Base-by-base conservation (phyloP, 176 grass and related monocot genomes). In the Triticum monococcum region DNA sequence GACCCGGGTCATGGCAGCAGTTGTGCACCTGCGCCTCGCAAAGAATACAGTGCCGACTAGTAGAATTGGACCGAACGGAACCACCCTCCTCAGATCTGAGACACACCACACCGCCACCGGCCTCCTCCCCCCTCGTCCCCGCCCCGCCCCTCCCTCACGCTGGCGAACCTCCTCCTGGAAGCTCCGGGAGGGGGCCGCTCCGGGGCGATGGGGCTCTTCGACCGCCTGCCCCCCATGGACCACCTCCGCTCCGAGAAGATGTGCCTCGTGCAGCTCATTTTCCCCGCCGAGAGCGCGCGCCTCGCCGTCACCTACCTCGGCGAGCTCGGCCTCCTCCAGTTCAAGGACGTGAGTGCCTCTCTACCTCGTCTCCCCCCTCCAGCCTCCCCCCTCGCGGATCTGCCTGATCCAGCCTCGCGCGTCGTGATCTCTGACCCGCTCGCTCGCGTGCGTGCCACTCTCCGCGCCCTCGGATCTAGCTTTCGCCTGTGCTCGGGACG, bases 221-320 rank as follows among this genome's bases (percentile, higher is more conserved):
- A 97, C 64, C 82, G 88, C 31, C 84, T 99, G 30, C 97, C 97
- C 32, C 89, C 94, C 43, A 93, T 99, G 97, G 94, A 99, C 80
- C 92, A 92, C 90, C 89, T 99, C 63, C 94, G 97, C 85, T 99
- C 97, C 18, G 97, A 99, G 85, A 89, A 91, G 87, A 97, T 99
- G 97, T 91, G 94, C 97, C 88, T 94, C 86, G 97, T 99, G 87
- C 97, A 95, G 84, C 92, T 99, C 83, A 99, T 99, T 72, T 97
- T 94, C 77, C 97, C 97, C 83, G 94, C 92, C 40, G 97, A 99
- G 86, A 89, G 90, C 77, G 83, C 94, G 36, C 97, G 92, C 89
- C 83, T 88, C 71, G 89, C 97, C 82, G 86, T 99, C 85, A 93
- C 92, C 41, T 99, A 99, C 87, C 94, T 99, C 72, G 97, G 97